These are phyloP conservation scores for Cordyceps cateniannulata DNA, from an alignment of 2,329 filamentous ascomycete genomes.

Conservation along the genomic window DNA sequence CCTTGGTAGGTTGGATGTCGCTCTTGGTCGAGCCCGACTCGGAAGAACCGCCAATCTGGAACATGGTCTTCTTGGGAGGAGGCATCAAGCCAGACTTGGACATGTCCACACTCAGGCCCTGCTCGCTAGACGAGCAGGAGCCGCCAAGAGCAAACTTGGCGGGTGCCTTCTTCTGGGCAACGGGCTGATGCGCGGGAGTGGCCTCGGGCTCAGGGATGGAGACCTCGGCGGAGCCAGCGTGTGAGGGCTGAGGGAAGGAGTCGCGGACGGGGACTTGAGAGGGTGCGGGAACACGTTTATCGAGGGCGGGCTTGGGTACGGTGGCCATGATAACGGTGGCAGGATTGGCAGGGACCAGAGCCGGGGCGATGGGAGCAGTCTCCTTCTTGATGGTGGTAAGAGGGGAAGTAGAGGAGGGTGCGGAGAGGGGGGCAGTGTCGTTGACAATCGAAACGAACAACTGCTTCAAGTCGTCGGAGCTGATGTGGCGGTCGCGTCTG, in stretches of 20 bases:
- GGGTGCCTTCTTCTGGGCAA: conserved; percentile 56
- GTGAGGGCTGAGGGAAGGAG: conserved; percentile 41
- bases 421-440: conserved; percentile 59
- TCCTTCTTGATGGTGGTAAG: conserved; percentile 42
- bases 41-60: conserved; percentile 52
- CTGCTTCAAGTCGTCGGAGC: conserved; percentile 86
- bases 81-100: conserved; percentile 28
- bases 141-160: conserved; percentile 67
- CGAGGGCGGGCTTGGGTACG: conserved; percentile 24
- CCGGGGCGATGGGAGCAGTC: conserved; percentile 22
- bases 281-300: conserved; percentile 40
- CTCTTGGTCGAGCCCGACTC: conserved; percentile 70
- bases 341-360: conserved; percentile 28
- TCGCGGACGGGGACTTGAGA: conserved; percentile 53
- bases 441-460: conserved; percentile 92
- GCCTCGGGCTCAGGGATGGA: conserved; percentile 55
- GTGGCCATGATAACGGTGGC: conserved; percentile 37
- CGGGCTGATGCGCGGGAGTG: conserved; percentile 55
- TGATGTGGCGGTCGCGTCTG: conserved; percentile 81
- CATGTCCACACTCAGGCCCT: conserved; percentile 42
- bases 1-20: conserved; percentile 39
- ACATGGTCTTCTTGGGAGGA: conserved; percentile 34
- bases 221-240: conserved; percentile 42
- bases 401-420: conserved; percentile 24
- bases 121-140: conserved; percentile 68